Evolutionary conservation across 1,284 basidiomycete genomes (phyloP).

Genomic region (Irpex rosettiformis): DNA sequence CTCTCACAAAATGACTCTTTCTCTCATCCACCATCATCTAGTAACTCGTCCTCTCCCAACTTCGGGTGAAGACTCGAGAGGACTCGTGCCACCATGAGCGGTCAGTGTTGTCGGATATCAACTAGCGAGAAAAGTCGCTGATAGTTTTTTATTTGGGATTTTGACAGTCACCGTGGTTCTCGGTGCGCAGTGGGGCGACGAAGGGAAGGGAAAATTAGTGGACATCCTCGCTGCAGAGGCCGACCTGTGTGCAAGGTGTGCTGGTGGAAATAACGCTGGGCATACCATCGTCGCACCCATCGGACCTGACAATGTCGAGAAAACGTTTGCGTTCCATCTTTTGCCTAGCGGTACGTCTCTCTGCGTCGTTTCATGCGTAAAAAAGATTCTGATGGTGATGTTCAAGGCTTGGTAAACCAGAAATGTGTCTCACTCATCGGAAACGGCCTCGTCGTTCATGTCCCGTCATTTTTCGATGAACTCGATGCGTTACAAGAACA

Average conservation of each 20-base stretch:
- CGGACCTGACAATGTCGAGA: conserved; percentile 61
- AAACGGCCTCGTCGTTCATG: conserved; percentile 91
- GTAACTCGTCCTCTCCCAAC: not conserved
- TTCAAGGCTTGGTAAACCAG: conserved; percentile 84
- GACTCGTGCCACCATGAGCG: not conserved
- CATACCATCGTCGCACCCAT: conserved; percentile 94
- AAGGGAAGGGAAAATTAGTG: conserved; percentile 95
- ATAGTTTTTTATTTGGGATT: not conserved
- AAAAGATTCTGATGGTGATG: not conserved
- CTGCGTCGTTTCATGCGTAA: not conserved
- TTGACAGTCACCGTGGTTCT: conserved; percentile 70
- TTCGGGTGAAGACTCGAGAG: not conserved
- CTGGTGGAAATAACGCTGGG: conserved; percentile 98
- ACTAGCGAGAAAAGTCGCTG: not conserved
- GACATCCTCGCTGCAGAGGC: conserved; percentile 87
- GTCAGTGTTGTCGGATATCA: not conserved
- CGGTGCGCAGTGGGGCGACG: conserved; percentile 94
- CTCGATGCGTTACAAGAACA: conserved; percentile 84
- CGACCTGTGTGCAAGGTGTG: conserved; percentile 95
- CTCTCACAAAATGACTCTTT: not conserved
- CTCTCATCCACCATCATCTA: not conserved
- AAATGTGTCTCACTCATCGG: conserved; percentile 88
- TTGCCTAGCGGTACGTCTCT: conserved; percentile 80
- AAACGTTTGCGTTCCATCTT: conserved; percentile 94
- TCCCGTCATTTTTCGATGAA: conserved; percentile 95